Evolutionary conservation across 176 grass and related monocot species (phyloP).

Genomic region (Bonia amplexicaulis): DNA sequence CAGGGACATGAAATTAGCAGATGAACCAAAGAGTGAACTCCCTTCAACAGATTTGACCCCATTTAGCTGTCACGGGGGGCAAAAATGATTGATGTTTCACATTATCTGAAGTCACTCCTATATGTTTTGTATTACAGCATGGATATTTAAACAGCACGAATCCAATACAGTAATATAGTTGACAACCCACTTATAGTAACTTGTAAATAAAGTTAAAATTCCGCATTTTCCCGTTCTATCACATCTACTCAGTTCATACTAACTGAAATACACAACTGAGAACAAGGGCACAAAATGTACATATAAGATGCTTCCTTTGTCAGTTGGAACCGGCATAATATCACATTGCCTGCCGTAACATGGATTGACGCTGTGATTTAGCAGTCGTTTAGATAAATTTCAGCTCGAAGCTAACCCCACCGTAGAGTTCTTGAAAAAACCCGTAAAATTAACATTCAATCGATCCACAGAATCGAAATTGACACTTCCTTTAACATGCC

Average conservation of each 20-base stretch:
- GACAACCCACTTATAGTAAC: not conserved
- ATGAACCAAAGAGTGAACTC: not conserved
- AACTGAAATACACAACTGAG: not conserved
- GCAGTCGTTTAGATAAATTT: not conserved
- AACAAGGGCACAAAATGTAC: not conserved
- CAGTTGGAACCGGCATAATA: not conserved
- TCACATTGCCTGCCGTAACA: not conserved
- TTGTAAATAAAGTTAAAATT: not conserved
- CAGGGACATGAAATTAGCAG: conserved; percentile 14
- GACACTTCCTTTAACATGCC: not conserved
- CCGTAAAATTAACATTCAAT: not conserved
- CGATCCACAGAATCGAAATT: not conserved
- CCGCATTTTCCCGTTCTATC: not conserved
- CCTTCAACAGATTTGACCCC: not conserved
- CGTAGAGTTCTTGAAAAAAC: not conserved
- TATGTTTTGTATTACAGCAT: not conserved
- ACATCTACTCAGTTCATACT: not conserved
- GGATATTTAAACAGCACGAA: not conserved
- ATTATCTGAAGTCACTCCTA: not conserved
- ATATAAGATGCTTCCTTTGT: not conserved
- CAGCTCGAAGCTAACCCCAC: not conserved
- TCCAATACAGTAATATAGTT: not conserved
- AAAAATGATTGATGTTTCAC: not conserved
- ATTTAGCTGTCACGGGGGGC: not conserved
- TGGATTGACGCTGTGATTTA: not conserved